Percentiles rank a stretch among this genome's conserved stretches.
Evolutionary conservation across 345 rosid genomes (phyloP).

Genomic region (Euphorbia peplus): DNA sequence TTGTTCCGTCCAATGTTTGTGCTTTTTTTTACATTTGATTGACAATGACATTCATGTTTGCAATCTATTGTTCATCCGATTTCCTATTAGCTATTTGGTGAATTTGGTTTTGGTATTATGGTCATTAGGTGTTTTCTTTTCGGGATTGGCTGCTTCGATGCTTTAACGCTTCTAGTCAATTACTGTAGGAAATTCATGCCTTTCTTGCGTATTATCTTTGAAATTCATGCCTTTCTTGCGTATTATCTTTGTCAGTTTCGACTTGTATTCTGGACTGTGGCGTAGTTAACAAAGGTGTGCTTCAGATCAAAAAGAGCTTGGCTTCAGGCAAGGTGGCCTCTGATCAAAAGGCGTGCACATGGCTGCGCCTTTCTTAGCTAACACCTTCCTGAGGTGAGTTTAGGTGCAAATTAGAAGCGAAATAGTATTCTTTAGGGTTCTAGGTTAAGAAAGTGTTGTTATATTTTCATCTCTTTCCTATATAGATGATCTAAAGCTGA

Average conservation of each 20-base stretch:
- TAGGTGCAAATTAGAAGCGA: too few relatives aligned
- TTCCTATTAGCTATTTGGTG: background rate
- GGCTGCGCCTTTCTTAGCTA: too few relatives aligned
- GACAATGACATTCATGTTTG: background rate
- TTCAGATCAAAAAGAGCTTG: too few relatives aligned
- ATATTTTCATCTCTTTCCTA: too few relatives aligned
- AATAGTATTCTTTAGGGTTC: too few relatives aligned
- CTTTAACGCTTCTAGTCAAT: background rate
- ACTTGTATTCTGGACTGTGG: background rate
- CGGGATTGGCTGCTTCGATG: background rate
- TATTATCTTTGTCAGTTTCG: background rate
- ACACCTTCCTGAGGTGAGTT: too few relatives aligned
- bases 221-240: background rate
- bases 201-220: background rate
- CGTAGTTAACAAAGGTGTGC: too few relatives aligned
- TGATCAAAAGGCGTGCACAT: too few relatives aligned
- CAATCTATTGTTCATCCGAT: background rate
- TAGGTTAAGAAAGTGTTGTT: too few relatives aligned
- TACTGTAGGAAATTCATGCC: background rate
- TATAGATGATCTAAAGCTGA: too few relatives aligned
- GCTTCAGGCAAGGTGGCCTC: too few relatives aligned
- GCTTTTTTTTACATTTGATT: background rate
- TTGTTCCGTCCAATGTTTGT: background rate
- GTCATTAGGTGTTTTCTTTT: conserved; percentile 3
- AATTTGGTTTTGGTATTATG: background rate